A percentile compares a stretch with the other conserved stretches of the same genome.
Evolutionary conservation across 192 early-diverging fungal genomes (phyloP).

Genomic region (Chytriomyces sp.): DNA sequence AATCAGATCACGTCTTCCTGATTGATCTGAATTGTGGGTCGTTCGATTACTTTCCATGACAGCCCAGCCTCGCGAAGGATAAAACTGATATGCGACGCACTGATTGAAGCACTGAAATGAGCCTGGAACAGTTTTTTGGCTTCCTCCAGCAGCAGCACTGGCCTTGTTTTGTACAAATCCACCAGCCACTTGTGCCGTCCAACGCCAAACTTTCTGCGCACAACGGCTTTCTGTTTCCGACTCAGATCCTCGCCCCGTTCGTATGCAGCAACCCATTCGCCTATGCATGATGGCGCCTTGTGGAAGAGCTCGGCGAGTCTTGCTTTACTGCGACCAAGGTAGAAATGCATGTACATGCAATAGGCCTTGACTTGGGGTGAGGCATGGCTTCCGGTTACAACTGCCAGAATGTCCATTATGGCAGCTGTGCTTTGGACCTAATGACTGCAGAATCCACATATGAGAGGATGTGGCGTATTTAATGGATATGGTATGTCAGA

Average conservation of each 20-base stretch:
- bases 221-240: neutral
- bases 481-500: too few relatives aligned
- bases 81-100: neutral
- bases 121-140: neutral
- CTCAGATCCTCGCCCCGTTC: neutral
- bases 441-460: too few relatives aligned
- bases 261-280: conserved; percentile 7
- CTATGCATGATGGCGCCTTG: conserved; percentile 18
- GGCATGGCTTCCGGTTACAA: neutral
- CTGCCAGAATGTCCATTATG: neutral
- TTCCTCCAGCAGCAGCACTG: conserved; percentile 3
- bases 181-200: conserved; percentile 8
- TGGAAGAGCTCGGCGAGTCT: neutral
- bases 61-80: conserved; percentile 17
- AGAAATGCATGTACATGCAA: conserved; percentile 15
- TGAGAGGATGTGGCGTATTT: too few relatives aligned
- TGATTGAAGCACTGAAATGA: neutral
- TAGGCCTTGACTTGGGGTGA: conserved; percentile 2
- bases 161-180: neutral
- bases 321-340: neutral
- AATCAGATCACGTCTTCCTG: conserved; percentile 23
- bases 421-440: too few relatives aligned
- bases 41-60: conserved; percentile 28
- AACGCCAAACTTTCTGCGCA: neutral
- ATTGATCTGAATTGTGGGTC: conserved; percentile 33